Evolutionary conservation across 805 yeast genomes (phyloP).

Genomic region (Saccharomycopsis fibuligera): DNA sequence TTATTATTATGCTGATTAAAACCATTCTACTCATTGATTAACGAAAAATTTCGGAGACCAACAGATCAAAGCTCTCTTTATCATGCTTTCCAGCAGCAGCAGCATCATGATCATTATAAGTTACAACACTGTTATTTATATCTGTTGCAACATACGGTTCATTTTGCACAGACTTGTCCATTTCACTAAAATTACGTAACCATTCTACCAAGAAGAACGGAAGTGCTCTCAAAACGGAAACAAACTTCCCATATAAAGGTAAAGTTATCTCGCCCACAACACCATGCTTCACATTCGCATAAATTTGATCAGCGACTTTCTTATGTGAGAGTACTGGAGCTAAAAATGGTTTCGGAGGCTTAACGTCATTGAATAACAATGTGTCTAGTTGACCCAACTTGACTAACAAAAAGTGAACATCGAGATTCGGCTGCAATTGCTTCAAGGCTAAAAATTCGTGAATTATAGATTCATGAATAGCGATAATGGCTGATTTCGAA

Average conservation of each 20-base stretch:
- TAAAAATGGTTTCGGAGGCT: conserved; percentile 31
- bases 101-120: too few relatives aligned
- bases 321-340: conserved; percentile 36
- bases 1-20: too few relatives aligned
- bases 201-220: conserved; percentile 32
- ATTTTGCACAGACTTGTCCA: conserved; percentile 13
- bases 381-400: conserved; percentile 40
- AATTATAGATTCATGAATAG: conserved; percentile 36
- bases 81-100: too few relatives aligned
- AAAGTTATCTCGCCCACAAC: conserved; percentile 32
- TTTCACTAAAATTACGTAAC: conserved; percentile 18
- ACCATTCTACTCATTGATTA: too few relatives aligned
- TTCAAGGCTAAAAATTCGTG: conserved; percentile 27
- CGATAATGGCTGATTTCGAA: conserved; percentile 36
- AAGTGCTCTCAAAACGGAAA: conserved; percentile 31
- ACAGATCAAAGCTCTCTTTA: too few relatives aligned
- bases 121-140: too few relatives aligned
- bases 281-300: conserved; percentile 28
- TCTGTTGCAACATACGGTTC: too few relatives aligned
- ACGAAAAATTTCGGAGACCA: too few relatives aligned
- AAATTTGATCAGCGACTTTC: conserved; percentile 29
- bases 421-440: too few relatives aligned
- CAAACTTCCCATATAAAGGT: conserved; percentile 38
- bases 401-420: conserved; percentile 30
- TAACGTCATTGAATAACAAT: conserved; percentile 35